Evolutionary conservation across 192 early-diverging fungal genomes (phyloP), one percentile per base, ranked within the genome.

Genomic region (Cladochytrium replicatum): DNA sequence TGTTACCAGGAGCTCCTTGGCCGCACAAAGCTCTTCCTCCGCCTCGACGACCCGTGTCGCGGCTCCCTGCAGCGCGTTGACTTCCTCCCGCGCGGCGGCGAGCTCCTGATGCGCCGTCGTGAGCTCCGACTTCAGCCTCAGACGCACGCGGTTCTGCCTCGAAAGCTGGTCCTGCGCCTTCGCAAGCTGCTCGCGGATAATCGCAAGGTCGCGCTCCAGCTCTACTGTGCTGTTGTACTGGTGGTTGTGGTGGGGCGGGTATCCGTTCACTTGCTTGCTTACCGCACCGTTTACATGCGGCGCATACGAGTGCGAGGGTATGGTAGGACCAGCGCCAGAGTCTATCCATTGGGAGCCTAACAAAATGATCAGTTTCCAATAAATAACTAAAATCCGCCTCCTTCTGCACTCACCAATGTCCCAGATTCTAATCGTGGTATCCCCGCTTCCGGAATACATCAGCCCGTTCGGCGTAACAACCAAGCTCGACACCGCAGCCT

Each of bases 111-210:
- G 60, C 4, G 68, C 54, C 6, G 48, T 43, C 13, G 55, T 53
- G 21, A 71, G 67, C 38, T 74, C 63, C 46, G 19, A 43, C 48
- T 64, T 74, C 31, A 70, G 57, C 15, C 57, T 32, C n/a, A 66
- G 57, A 21, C 57, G 63, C n/a, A 58, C 57, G 28, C 54, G 54
- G 23, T 69, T 57, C 43, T 66, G 64, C 23, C 69, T 67, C 22
- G 49, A 30, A 15, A 72, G 50, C 3, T 66, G 38, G 8, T 57
- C 64, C 17, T 66, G 63, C 9, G 59, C 60, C 44, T 60, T 61
- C 5, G 57, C 48, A 2, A 74, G 44, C 41, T 72, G 67, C 13
- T 64, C 60, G 7, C 58, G 38, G 2, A 68, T n/a, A n/a, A n/a
- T n/a, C n/a, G n/a, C n/a, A n/a, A n/a, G n/a, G n/a, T n/a, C n/a